phyloP scores from a whole-genome alignment of 345 rosid species.

The Salix koriyanagi region DNA sequence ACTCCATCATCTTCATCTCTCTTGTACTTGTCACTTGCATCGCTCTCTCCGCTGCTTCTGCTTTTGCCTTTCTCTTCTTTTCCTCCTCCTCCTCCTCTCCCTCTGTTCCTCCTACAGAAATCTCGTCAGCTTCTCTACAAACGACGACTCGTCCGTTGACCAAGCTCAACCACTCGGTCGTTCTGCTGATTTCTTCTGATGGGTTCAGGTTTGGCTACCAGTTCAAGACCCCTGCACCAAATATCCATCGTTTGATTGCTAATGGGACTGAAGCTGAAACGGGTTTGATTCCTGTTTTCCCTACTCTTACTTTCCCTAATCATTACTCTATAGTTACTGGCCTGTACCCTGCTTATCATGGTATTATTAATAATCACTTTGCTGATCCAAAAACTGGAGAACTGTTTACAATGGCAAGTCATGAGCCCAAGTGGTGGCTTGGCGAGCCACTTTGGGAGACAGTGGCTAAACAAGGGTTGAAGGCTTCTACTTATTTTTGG shows the following conservation, averaged over 20 bases:
- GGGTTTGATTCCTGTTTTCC: conserved; percentile 87
- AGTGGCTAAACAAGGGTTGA: conserved; percentile 67
- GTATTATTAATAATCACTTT: conserved; percentile 69
- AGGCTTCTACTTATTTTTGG: conserved; percentile 91
- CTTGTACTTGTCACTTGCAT: conserved; percentile 52
- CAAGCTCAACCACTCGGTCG: conserved; percentile 62
- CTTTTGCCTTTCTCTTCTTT: conserved; percentile 66
- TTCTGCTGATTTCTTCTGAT: conserved; percentile 75
- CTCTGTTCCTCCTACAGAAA: background rate
- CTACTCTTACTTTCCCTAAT: conserved; percentile 84
- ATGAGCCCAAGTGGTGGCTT: conserved; percentile 91
- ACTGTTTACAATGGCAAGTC: conserved; percentile 60
- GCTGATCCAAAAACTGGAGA: conserved; percentile 60
- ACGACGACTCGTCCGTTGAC: conserved; percentile 51
- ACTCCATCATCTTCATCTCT: conserved; percentile 45
- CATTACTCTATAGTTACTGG: conserved; percentile 95
- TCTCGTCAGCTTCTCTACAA: conserved; percentile 10
- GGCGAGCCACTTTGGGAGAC: conserved; percentile 98
- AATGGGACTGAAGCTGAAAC: conserved; percentile 84
- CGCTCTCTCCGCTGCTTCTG: conserved; percentile 67
- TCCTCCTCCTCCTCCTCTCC: conserved; percentile 19
- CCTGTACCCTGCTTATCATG: conserved; percentile 84
- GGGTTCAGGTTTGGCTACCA: conserved; percentile 98
- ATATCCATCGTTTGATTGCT: conserved; percentile 61
- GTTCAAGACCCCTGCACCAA: conserved; percentile 66